These are phyloP conservation scores for Penicillium goetzii DNA, from an alignment of 495 filamentous ascomycete species.

Conservation along the genomic window DNA sequence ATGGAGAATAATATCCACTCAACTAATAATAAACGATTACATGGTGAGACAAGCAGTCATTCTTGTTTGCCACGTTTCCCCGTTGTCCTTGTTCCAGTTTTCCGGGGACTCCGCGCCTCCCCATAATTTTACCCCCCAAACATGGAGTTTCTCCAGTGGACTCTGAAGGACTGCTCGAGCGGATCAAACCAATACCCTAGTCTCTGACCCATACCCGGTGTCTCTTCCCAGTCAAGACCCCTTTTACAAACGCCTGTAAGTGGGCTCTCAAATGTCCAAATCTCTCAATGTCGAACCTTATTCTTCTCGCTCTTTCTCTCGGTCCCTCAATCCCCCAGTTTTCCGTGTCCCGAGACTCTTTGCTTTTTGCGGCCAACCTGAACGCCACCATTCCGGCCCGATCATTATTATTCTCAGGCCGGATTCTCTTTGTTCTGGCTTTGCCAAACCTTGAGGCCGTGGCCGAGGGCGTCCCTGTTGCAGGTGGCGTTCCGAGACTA, in stretches of 20 bases:
- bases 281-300: not conserved
- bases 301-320: not conserved
- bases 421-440: not conserved
- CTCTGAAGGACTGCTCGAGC: not conserved
- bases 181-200: not conserved
- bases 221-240: not conserved
- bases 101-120: not conserved
- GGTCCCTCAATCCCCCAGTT: not conserved
- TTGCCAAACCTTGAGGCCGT: not conserved
- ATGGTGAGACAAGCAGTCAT: not conserved
- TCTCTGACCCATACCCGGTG: not conserved
- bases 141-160: conserved; percentile 1
- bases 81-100: not conserved
- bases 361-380: not conserved
- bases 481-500: not conserved
- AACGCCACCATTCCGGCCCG: not conserved
- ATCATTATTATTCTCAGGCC: not conserved
- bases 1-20: not conserved
- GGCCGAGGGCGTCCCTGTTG: not conserved
- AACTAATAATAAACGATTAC: not conserved
- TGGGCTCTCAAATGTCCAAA: not conserved
- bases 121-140: not conserved
- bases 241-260: not conserved
- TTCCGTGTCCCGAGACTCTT: not conserved
- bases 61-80: not conserved